Conservation (phyloP, 495 filamentous ascomycete genomes). For the Astrothelium subdiscretum region DNA sequence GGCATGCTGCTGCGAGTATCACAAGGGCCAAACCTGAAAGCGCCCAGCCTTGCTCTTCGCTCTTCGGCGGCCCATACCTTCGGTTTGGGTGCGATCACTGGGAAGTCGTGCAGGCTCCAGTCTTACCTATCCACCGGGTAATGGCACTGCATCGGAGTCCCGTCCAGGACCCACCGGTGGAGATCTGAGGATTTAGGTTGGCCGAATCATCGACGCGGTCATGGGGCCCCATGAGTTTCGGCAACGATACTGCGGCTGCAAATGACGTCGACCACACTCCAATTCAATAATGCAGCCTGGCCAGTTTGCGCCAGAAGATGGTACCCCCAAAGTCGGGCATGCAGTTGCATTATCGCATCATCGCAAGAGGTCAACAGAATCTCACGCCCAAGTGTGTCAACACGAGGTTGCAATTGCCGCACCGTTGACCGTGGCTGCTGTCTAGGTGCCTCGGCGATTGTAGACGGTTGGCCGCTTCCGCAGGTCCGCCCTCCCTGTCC, state of each 20-base stretch:
- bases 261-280: background rate
- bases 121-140: background rate
- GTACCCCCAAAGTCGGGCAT: background rate
- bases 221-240: background rate
- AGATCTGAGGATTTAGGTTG: slow-evolving; percentile 1
- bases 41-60: too few species aligned
- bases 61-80: too few species aligned
- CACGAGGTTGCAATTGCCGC: background rate
- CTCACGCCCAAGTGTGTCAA: background rate
- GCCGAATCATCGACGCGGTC: background rate
- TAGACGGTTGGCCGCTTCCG: background rate
- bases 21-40: background rate
- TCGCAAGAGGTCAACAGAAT: background rate
- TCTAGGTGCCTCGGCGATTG: background rate
- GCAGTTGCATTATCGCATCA: background rate
- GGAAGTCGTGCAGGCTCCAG: background rate
- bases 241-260: slow-evolving; percentile 3
- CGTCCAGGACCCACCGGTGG: background rate
- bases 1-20: background rate
- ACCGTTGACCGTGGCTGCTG: background rate
- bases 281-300: background rate
- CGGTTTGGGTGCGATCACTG: background rate
- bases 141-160: background rate
- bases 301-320: background rate
- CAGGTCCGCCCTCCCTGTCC: background rate